Conservation (phyloP, 2,329 filamentous ascomycete species). For the Tolypocladium guangdongense region DNA sequence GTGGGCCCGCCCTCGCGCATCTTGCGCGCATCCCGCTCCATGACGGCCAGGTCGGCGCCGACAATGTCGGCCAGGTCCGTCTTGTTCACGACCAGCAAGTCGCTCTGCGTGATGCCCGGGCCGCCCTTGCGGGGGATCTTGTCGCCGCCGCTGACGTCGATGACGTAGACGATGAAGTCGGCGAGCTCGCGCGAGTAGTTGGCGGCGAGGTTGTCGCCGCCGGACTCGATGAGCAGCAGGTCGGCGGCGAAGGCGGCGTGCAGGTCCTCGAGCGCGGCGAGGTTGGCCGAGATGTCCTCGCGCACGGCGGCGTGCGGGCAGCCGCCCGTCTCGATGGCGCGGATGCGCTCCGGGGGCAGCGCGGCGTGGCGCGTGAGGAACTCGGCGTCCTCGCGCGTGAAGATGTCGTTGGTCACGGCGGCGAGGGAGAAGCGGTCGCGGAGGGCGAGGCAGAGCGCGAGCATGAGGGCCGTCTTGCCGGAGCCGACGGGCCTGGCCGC, state of each 20-base stretch:
- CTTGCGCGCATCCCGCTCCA: slow-evolving; percentile 89
- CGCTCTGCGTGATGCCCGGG: slow-evolving; percentile 92
- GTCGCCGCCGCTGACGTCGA: slow-evolving; percentile 91
- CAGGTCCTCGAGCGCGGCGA: slow-evolving; percentile 82
- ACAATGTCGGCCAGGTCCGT: slow-evolving; percentile 86
- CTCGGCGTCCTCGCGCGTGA: slow-evolving; percentile 95
- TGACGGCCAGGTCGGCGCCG: slow-evolving; percentile 80
- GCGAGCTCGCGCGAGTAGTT: slow-evolving; percentile 94
- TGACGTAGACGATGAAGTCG: slow-evolving; percentile 97
- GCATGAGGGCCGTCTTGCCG: slow-evolving; percentile 95
- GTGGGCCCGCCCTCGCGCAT: slow-evolving; percentile 94
- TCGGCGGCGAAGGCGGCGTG: slow-evolving; percentile 72
- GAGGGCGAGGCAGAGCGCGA: slow-evolving; percentile 77
- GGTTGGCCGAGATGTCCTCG: slow-evolving; percentile 91
- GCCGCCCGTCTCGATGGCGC: slow-evolving; percentile 93
- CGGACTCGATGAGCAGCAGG: slow-evolving; percentile 85
- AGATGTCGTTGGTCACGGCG: slow-evolving; percentile 97
- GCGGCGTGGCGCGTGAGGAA: slow-evolving; percentile 85
- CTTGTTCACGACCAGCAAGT: slow-evolving; percentile 92
- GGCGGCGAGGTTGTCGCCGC: slow-evolving; percentile 91
- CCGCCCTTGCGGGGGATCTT: slow-evolving; percentile 95
- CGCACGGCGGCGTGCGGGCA: slow-evolving; percentile 95
- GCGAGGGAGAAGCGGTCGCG: slow-evolving; percentile 76
- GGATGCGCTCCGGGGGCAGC: slow-evolving; percentile 72
- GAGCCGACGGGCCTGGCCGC: slow-evolving; percentile 73